Base-by-base conservation (phyloP, 495 filamentous ascomycete species). In the Lasiosphaeris hirsuta region DNA sequence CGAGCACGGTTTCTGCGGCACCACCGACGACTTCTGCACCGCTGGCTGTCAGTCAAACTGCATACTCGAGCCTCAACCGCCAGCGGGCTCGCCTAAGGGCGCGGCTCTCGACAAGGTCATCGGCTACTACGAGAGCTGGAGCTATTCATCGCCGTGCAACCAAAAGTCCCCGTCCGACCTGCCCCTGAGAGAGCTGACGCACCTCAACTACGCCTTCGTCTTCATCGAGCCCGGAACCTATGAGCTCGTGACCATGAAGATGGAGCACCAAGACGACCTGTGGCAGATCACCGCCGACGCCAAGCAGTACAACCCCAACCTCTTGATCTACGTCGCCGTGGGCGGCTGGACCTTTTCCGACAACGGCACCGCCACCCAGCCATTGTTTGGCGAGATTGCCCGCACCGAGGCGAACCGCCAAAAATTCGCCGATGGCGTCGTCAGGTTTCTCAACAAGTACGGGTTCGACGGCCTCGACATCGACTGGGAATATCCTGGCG, bases 401-500 rank as follows among this genome's bases (percentile, higher is more conserved):
- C 53, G 52, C 9, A 54, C 54, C 36, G 17, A 41, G 0, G 60
- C 36, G 4, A 68, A 65, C 37, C 53, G 61, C 2, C 17, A 61
- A 10, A 39, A 36, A 0, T 72, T 73, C 54, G 37, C 70, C 23
- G 46, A 56, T 4, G 50, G 45, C 0, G 10, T 64, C 2, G 23
- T 63, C 7, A 10, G 15, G 3, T 61, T 55, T 35, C 33, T 68
- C 46, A 13, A 5, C 14, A 39, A 44, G 7, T 53, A 68, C 48
- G 63, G 49, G 13, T 64, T 60, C 34, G 62, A 59, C 50, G 85
- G 84, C 1, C 64, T 84, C 1, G 82, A 86, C 58, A 44, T 86
- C 10, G 83, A 84, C 60, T 85, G 82, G 66, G 63, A 82, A 34
- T 83, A 82, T 61, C 78, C 79, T 0, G 72, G 40, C 0, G 67